A percentile compares a stretch with the other conserved stretches of the same genome.
These are phyloP conservation scores for Candida corydali DNA, from an alignment of 805 yeast genomes.

Conservation along the genomic window DNA sequence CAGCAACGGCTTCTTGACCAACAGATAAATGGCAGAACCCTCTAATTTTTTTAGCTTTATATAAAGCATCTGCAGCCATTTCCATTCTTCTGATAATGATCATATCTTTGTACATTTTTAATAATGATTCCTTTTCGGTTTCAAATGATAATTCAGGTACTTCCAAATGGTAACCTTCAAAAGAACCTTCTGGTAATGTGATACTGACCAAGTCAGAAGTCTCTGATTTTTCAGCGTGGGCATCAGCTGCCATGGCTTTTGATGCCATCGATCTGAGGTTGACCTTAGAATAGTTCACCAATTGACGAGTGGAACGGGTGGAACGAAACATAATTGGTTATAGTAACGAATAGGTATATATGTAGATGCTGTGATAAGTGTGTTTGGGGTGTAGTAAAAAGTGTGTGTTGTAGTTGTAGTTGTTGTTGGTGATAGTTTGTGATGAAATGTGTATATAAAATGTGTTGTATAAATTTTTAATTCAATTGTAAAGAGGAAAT, in stretches of 20 bases:
- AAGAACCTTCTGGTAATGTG: constrained; percentile 73
- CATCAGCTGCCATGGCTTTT: constrained; percentile 5
- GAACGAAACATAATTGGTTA: constrained; percentile 2
- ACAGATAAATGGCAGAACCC: constrained; percentile 98
- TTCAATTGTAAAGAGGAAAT: background rate
- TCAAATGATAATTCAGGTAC: constrained; percentile 66
- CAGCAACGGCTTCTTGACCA: constrained; percentile 99
- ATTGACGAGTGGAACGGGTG: constrained; percentile 4
- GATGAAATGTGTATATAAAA: no score
- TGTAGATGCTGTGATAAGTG: background rate
- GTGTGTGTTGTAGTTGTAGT: background rate
- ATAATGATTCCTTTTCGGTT: constrained; percentile 73
- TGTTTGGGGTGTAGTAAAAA: background rate
- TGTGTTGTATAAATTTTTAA: no score
- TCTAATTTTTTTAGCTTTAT: constrained; percentile 97
- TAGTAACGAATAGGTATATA: background rate
- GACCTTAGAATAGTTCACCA: constrained; percentile 1
- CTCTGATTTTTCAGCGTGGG: constrained; percentile 20
- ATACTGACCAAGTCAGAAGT: constrained; percentile 41
- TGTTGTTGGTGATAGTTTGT: no score
- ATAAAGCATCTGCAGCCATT: constrained; percentile 97
- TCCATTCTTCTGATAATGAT: constrained; percentile 92
- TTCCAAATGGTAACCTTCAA: constrained; percentile 78
- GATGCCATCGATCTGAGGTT: constrained; percentile 5
- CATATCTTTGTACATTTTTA: constrained; percentile 97